Conservation (phyloP, 306 rosid genomes). For the Castanea sativa region DNA sequence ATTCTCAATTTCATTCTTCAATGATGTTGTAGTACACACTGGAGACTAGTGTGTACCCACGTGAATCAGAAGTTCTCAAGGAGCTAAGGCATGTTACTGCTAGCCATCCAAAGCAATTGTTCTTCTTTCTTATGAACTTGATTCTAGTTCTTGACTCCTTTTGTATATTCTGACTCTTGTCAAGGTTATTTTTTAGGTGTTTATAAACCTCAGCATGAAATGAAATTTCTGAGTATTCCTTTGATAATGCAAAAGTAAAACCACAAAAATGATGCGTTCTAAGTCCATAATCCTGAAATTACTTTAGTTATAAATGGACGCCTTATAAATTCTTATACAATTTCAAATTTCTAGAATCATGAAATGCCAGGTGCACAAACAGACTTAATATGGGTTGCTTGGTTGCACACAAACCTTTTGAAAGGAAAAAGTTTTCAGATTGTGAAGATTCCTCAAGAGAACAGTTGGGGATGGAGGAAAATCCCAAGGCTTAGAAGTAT, state of each 20-base stretch:
- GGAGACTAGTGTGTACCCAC: conserved; percentile 62
- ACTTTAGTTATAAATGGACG: background rate
- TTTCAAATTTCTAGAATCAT: background rate
- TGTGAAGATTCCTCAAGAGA: too few species aligned
- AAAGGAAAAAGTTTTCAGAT: too few species aligned
- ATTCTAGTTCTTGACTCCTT: too few species aligned
- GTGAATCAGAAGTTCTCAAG: conserved; percentile 47
- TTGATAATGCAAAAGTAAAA: background rate
- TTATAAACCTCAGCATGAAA: background rate
- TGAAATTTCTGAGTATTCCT: background rate
- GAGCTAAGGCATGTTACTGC: conserved; percentile 42
- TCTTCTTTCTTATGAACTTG: too few species aligned
- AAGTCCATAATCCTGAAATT: background rate
- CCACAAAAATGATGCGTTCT: background rate
- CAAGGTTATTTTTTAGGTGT: background rate
- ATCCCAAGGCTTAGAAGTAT: too few species aligned
- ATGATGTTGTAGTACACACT: conserved; percentile 41
- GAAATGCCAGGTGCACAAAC: too few species aligned
- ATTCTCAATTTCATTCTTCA: too few species aligned
- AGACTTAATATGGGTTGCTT: too few species aligned
- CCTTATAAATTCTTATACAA: background rate
- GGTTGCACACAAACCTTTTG: too few species aligned
- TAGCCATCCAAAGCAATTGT: conserved; percentile 35
- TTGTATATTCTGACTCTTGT: background rate
- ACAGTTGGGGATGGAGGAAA: too few species aligned